Conservation (phyloP, 495 filamentous ascomycete genomes). For the Daldinia decipiens region DNA sequence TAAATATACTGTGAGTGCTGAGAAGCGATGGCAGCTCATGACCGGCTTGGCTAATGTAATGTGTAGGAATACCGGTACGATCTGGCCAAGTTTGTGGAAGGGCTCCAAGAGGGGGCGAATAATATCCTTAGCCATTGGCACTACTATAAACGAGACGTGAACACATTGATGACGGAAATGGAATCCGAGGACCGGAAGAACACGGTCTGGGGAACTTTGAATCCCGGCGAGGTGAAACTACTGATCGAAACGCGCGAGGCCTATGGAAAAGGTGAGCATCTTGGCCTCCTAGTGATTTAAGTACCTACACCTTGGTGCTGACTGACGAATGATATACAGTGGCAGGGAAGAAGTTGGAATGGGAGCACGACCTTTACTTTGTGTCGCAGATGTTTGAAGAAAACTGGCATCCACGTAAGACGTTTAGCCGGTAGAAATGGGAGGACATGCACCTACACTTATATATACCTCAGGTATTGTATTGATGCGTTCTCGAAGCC, state of each 20-base stretch:
- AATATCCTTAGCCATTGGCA: constrained; percentile 52
- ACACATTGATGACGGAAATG: constrained; percentile 21
- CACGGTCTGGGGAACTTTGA: constrained; percentile 34
- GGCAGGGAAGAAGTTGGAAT: constrained; percentile 8
- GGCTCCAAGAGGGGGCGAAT: constrained; percentile 48
- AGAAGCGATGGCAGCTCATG: background rate
- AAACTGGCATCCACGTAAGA: constrained; percentile 36
- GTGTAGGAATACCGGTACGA: constrained; percentile 33
- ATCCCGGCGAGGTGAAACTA: constrained; percentile 12
- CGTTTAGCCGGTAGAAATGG: constrained; percentile 18
- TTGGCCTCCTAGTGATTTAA: background rate
- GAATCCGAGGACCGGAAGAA: constrained; percentile 24
- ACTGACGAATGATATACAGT: constrained; percentile 2
- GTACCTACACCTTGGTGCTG: constrained; percentile 1
- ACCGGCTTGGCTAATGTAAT: background rate
- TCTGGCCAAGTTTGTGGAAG: constrained; percentile 43
- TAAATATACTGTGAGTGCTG: constrained; percentile 31
- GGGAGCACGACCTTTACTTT: constrained; percentile 48
- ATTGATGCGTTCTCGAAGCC: too few species aligned
- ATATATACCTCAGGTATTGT: background rate
- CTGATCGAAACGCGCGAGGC: constrained; percentile 35
- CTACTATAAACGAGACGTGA: constrained; percentile 47
- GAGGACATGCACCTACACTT: background rate
- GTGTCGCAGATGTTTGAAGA: constrained; percentile 50
- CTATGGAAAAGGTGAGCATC: constrained; percentile 15